Conservation (phyloP, 768 basidiomycete genomes). For the Mycena latifolia region DNA sequence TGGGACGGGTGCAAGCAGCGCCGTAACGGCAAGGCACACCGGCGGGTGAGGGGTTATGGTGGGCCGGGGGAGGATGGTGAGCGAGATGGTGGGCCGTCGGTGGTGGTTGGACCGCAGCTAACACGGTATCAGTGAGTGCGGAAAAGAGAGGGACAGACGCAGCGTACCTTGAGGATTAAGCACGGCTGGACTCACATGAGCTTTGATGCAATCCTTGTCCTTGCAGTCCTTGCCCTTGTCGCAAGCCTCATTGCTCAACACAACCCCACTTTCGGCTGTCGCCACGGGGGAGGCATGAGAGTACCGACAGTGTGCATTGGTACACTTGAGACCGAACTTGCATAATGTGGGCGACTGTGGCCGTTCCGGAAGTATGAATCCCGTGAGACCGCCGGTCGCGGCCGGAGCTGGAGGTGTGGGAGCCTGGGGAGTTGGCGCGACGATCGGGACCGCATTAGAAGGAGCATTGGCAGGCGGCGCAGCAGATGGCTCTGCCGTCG, state of each 20-base stretch:
- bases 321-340: slow-evolving; percentile 94
- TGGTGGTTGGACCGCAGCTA: slow-evolving; percentile 53
- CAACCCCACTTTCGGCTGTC: slow-evolving; percentile 93
- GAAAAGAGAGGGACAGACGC: slow-evolving; percentile 22
- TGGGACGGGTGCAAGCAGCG: slow-evolving; percentile 73
- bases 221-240: slow-evolving; percentile 90
- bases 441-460: slow-evolving; percentile 45
- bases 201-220: slow-evolving; percentile 94
- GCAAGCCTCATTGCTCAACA: slow-evolving; percentile 94
- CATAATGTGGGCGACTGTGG: slow-evolving; percentile 92
- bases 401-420: slow-evolving; percentile 38
- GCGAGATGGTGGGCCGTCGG: slow-evolving; percentile 46
- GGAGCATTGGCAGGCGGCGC: slow-evolving; percentile 25
- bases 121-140: slow-evolving; percentile 28
- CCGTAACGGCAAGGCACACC: slow-evolving; percentile 76
- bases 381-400: slow-evolving; percentile 49
- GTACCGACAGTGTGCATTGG: slow-evolving; percentile 89
- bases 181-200: slow-evolving; percentile 91
- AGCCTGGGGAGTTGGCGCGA: slow-evolving; percentile 43
- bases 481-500: slow-evolving; percentile 24
- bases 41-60: slow-evolving; percentile 26
- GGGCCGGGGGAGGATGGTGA: slow-evolving; percentile 43
- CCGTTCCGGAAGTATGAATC: slow-evolving; percentile 76
- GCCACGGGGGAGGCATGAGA: slow-evolving; percentile 98
- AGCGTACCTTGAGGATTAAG: slow-evolving; percentile 71